phyloP scores from a whole-genome alignment of 345 rosid species.

The Salix dunnii region DNA sequence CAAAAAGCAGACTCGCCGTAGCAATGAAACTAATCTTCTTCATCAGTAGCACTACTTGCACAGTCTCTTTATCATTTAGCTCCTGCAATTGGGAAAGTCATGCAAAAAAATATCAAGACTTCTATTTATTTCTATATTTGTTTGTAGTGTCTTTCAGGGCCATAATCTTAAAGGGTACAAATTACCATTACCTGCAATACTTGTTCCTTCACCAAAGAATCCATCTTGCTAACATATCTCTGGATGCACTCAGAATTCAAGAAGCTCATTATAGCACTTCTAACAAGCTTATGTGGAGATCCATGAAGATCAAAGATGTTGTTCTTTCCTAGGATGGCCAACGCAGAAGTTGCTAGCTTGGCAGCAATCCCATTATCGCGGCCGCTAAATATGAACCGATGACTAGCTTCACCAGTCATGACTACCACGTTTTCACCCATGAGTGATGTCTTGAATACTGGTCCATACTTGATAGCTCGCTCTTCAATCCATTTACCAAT shows the following conservation, averaged over 20 bases:
- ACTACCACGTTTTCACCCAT: slow-evolving; percentile 20
- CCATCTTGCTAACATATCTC: slow-evolving; percentile 11
- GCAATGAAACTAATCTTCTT: slow-evolving; percentile 26
- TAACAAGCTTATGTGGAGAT: slow-evolving; percentile 20
- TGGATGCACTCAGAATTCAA: slow-evolving; percentile 25
- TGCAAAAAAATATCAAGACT: too few species aligned
- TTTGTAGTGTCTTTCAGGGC: too few species aligned
- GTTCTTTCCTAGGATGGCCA: slow-evolving; percentile 18
- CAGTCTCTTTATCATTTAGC: slow-evolving; percentile 5
- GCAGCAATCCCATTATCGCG: slow-evolving; percentile 10
- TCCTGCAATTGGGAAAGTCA: not conserved
- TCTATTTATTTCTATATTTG: too few species aligned
- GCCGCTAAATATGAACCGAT: slow-evolving; percentile 19
- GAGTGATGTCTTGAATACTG: slow-evolving; percentile 29
- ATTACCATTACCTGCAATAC: slow-evolving; percentile 15
- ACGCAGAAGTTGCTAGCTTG: slow-evolving; percentile 17
- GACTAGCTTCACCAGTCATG: slow-evolving; percentile 23
- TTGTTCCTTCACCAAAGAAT: slow-evolving; percentile 19
- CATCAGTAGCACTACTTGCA: slow-evolving; percentile 18
- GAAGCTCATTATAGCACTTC: slow-evolving; percentile 15
- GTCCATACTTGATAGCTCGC: slow-evolving; percentile 18
- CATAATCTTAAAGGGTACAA: too few species aligned
- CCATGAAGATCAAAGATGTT: slow-evolving; percentile 26
- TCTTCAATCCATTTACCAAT: slow-evolving; percentile 20
- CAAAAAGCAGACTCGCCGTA: slow-evolving; percentile 17